phyloP scores from a whole-genome alignment of 2,329 filamentous ascomycete genomes.

The Plectosphaerella plurivora region DNA sequence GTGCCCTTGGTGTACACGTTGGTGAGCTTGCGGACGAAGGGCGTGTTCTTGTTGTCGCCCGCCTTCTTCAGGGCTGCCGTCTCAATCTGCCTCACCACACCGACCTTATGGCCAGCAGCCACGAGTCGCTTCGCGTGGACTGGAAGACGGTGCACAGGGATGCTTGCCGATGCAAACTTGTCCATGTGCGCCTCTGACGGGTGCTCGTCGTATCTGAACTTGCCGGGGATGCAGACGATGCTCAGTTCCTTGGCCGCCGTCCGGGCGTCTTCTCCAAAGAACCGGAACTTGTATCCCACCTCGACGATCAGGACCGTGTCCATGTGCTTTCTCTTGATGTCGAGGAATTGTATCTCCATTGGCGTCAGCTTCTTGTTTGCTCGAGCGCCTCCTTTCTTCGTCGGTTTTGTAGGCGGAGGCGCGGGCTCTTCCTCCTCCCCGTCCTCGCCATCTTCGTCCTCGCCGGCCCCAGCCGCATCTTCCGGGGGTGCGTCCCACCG shows the following conservation, averaged over 20 bases:
- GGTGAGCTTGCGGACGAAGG: slow-evolving; percentile 88
- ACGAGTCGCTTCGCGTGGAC: slow-evolving; percentile 94
- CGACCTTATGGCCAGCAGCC: slow-evolving; percentile 90
- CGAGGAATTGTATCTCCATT: slow-evolving; percentile 88
- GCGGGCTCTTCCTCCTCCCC: slow-evolving; percentile 48
- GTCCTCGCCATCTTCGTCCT: slow-evolving; percentile 46
- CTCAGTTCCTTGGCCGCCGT: slow-evolving; percentile 84
- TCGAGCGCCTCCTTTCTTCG: slow-evolving; percentile 59
- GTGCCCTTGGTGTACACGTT: slow-evolving; percentile 98
- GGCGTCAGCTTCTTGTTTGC: slow-evolving; percentile 77
- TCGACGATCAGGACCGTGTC: slow-evolving; percentile 90
- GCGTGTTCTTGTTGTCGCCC: slow-evolving; percentile 88
- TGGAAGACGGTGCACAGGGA: slow-evolving; percentile 84
- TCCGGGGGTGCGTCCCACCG: slow-evolving; percentile 52
- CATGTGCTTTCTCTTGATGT: slow-evolving; percentile 87
- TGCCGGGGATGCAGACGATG: slow-evolving; percentile 95
- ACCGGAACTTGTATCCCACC: slow-evolving; percentile 96
- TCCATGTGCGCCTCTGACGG: slow-evolving; percentile 88
- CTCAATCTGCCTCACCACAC: slow-evolving; percentile 89
- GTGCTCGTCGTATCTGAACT: slow-evolving; percentile 90
- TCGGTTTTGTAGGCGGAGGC: slow-evolving; percentile 40
- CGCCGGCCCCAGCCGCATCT: slow-evolving; percentile 45
- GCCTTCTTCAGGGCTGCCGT: slow-evolving; percentile 94
- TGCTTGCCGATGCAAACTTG: slow-evolving; percentile 91
- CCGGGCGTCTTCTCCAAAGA: slow-evolving; percentile 93